These are phyloP conservation scores for Neurospora pannonica DNA, from an alignment of 495 filamentous ascomycete genomes.

Conservation along the genomic window DNA sequence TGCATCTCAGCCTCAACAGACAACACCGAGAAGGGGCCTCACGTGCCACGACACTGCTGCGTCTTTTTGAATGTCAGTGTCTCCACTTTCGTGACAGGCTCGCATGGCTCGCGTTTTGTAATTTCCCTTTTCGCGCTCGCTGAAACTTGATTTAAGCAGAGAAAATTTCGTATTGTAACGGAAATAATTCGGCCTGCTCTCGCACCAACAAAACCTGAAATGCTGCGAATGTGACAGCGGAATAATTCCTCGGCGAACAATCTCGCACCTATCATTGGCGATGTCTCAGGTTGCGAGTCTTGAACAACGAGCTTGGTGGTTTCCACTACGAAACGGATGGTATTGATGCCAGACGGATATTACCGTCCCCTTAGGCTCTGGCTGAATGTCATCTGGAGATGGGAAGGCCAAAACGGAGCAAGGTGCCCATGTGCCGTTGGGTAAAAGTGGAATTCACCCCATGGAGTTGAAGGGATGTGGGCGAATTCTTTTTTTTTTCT, in stretches of 20 bases:
- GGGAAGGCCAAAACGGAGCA: neutral
- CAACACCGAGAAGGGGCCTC: neutral
- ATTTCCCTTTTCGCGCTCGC: neutral
- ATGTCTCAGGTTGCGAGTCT: neutral
- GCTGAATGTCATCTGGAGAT: neutral
- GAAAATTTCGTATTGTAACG: neutral
- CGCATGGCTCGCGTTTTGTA: neutral
- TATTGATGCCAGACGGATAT: neutral
- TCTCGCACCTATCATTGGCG: neutral
- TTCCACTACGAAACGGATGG: neutral
- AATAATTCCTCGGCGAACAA: neutral
- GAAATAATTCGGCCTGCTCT: neutral
- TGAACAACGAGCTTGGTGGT: neutral
- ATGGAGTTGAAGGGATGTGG: neutral
- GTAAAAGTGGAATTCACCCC: neutral
- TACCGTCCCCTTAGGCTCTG: neutral
- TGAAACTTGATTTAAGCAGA: neutral
- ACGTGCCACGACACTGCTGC: neutral
- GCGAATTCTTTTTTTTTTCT: neutral
- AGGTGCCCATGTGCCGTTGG: neutral
- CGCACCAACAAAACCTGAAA: neutral
- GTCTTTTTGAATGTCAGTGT: neutral
- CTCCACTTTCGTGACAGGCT: neutral
- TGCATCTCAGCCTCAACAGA: neutral
- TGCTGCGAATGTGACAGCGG: neutral